Conservation (phyloP, 371 early-diverging fungal genomes). For the Capillidium rhysosporum region DNA sequence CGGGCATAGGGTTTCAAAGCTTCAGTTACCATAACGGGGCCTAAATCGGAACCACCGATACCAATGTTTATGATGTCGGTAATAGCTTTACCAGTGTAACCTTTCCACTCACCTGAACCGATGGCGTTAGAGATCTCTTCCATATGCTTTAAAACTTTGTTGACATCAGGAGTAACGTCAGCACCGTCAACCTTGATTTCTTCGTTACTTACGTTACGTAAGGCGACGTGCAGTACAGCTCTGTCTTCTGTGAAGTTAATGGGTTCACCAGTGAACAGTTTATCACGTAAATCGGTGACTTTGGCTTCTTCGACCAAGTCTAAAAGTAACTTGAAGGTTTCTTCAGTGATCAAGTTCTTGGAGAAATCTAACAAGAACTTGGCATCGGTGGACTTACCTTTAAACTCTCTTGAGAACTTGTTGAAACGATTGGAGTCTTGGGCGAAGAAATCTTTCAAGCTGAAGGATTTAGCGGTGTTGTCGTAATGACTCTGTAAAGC, state of each 20-base stretch:
- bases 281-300: constrained; percentile 63
- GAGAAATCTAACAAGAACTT: constrained; percentile 78
- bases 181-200: constrained; percentile 64
- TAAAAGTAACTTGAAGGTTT: constrained; percentile 55
- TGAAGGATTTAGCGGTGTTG: constrained; percentile 39
- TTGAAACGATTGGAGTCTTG: constrained; percentile 54
- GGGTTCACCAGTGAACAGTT: constrained; percentile 88
- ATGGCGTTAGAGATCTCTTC: constrained; percentile 60
- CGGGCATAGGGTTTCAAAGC: constrained; percentile 84
- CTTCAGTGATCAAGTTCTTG: constrained; percentile 74
- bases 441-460: constrained; percentile 61
- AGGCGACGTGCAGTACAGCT: constrained; percentile 89
- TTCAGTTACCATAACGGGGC: constrained; percentile 97
- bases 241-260: constrained; percentile 98
- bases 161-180: constrained; percentile 86
- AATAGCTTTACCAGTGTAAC: constrained; percentile 85
- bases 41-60: constrained; percentile 99
- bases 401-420: constrained; percentile 52
- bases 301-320: constrained; percentile 67
- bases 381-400: constrained; percentile 34
- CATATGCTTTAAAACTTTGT: constrained; percentile 88
- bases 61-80: constrained; percentile 97
- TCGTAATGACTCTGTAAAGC: constrained; percentile 74
- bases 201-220: constrained; percentile 70
- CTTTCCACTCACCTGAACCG: constrained; percentile 78